phyloP scores from a whole-genome alignment of 768 basidiomycete genomes.

The Gymnopilus junonius region DNA sequence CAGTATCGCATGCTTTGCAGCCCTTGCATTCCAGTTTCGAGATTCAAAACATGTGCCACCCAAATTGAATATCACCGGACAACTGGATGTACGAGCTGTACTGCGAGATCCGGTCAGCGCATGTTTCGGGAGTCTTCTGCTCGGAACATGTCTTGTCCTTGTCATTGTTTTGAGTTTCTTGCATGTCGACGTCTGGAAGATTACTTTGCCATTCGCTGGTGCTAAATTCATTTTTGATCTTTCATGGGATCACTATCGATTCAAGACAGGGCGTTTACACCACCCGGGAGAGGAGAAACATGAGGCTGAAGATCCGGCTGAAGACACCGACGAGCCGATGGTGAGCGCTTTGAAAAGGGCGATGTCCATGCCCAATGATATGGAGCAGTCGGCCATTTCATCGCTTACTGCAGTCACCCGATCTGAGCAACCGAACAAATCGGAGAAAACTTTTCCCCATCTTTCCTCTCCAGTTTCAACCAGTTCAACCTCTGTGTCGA shows the following conservation, averaged over 20 bases:
- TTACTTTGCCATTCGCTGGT: conserved; percentile 80
- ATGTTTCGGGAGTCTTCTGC: conserved; percentile 68
- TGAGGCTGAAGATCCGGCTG: conserved; percentile 13
- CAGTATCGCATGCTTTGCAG: conserved; percentile 62
- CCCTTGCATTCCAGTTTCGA: conserved; percentile 64
- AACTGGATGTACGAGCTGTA: conserved; percentile 58
- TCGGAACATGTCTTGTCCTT: conserved; percentile 69
- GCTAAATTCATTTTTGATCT: conserved; percentile 74
- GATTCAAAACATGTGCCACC: conserved; percentile 57
- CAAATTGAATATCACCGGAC: conserved; percentile 36
- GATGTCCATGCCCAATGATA: conserved; percentile 25
- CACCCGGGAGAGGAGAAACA: conserved; percentile 12
- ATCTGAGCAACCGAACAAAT: background rate
- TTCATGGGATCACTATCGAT: conserved; percentile 58
- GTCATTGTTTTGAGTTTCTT: conserved; percentile 80
- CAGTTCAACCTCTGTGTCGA: background rate
- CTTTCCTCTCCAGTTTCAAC: background rate
- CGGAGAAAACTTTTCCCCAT: conserved; percentile 1
- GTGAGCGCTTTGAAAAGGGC: conserved; percentile 30
- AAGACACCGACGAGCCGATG: conserved; percentile 28
- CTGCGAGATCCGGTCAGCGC: conserved; percentile 80
- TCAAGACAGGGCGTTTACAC: conserved; percentile 25
- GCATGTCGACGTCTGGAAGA: conserved; percentile 81
- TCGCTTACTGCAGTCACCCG: conserved; percentile 16
- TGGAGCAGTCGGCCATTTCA: conserved; percentile 23